Conservation (phyloP, 106 monocot species). For the Chionographis japonica region DNA sequence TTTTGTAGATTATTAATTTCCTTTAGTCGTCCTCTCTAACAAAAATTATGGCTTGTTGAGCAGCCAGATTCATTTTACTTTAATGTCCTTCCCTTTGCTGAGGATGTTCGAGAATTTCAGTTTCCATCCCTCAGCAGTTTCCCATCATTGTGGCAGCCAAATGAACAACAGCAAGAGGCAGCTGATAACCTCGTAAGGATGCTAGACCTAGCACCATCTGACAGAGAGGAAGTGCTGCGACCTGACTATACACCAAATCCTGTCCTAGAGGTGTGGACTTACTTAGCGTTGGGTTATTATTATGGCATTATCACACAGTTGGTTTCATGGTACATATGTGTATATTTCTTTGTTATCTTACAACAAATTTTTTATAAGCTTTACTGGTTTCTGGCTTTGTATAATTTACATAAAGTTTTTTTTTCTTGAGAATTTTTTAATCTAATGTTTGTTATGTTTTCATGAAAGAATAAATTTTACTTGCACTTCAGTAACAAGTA, state of each 20-base stretch:
- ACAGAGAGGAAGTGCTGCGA: conserved; percentile 51
- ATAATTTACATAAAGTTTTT: too few species aligned
- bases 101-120: conserved; percentile 92
- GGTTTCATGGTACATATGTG: too few species aligned
- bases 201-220: conserved; percentile 68
- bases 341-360: not conserved
- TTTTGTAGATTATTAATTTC: conserved; percentile 1
- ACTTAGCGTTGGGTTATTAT: not conserved
- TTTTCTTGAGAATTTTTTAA: too few species aligned
- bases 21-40: not conserved
- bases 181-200: conserved; percentile 74
- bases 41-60: conserved; percentile 4
- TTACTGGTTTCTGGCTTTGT: too few species aligned
- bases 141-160: conserved; percentile 70
- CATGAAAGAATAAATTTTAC: too few species aligned
- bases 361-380: too few species aligned
- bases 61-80: conserved; percentile 99
- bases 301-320: too few species aligned
- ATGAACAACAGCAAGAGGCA: conserved; percentile 67
- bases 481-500: too few species aligned
- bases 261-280: conserved; percentile 60
- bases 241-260: conserved; percentile 96
- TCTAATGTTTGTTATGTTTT: too few species aligned
- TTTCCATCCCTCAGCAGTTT: conserved; percentile 82
- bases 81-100: conserved; percentile 95